These are phyloP conservation scores for Goffeauzyma gilvescens DNA, from an alignment of 768 basidiomycete species.

Conservation along the genomic window DNA sequence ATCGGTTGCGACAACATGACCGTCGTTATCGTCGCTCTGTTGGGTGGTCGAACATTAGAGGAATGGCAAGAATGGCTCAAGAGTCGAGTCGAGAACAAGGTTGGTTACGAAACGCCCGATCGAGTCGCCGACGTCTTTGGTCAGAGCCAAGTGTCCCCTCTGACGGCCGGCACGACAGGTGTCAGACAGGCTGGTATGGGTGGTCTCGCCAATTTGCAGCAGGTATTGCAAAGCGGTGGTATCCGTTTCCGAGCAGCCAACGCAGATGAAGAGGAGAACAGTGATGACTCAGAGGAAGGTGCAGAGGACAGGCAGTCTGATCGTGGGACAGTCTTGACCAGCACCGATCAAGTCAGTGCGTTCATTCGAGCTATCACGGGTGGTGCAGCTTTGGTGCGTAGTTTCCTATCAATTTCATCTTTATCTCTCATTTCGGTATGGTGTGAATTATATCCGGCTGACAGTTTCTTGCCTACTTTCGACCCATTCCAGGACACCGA, in stretches of 20 bases:
- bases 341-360: no score
- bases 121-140: conserved; percentile 47
- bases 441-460: no score
- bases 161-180: conserved; percentile 11
- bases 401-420: no score
- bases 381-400: no score
- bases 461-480: no score
- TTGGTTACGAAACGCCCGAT: conserved; percentile 61
- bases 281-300: not conserved
- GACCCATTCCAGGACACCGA: no score
- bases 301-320: not conserved
- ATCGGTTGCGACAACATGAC: conserved; percentile 99
- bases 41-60: conserved; percentile 68
- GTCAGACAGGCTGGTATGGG: conserved; percentile 31
- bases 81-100: conserved; percentile 54
- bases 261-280: conserved; percentile 37
- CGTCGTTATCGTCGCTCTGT: conserved; percentile 66
- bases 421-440: no score
- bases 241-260: conserved; percentile 46
- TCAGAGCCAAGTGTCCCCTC: conserved; percentile 4
- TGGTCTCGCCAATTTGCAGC: conserved; percentile 39
- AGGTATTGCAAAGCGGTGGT: conserved; percentile 43
- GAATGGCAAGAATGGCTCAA: conserved; percentile 84
- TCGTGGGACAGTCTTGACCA: no score
- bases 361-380: no score